Evolutionary conservation across 371 early-diverging fungal genomes (phyloP).

Genomic region (Mucor circinelloides): DNA sequence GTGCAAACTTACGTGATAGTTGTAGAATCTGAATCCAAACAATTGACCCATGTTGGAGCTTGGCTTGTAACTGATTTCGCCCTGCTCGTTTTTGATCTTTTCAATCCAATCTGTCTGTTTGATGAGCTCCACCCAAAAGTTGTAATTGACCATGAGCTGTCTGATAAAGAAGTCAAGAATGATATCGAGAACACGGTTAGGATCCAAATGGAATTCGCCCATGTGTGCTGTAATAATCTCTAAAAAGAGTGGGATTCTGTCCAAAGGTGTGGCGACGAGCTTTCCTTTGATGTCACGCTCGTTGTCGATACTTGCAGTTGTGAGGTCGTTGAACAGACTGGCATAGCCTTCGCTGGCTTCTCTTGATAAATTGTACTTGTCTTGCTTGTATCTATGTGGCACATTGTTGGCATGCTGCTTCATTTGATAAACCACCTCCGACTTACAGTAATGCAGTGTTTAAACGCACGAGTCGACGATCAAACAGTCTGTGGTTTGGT

Average conservation of each 20-base stretch:
- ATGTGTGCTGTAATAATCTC: slow-evolving; percentile 55
- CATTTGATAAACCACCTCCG: background rate
- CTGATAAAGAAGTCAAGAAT: slow-evolving; percentile 80
- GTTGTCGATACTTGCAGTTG: slow-evolving; percentile 40
- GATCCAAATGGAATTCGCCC: slow-evolving; percentile 87
- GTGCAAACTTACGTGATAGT: slow-evolving; percentile 50
- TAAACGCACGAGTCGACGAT: slow-evolving; percentile 61
- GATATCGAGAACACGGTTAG: slow-evolving; percentile 86
- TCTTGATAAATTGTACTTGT: slow-evolving; percentile 87
- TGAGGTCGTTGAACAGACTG: slow-evolving; percentile 73
- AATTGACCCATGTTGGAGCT: slow-evolving; percentile 67
- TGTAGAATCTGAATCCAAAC: slow-evolving; percentile 85
- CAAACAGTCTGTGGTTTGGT: slow-evolving; percentile 46
- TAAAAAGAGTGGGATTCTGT: slow-evolving; percentile 42
- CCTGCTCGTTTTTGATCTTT: slow-evolving; percentile 10
- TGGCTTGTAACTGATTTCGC: slow-evolving; percentile 16
- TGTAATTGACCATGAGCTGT: slow-evolving; percentile 71
- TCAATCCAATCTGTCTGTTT: slow-evolving; percentile 72
- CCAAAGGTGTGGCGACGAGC: slow-evolving; percentile 31
- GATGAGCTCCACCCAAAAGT: slow-evolving; percentile 79
- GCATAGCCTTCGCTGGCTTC: slow-evolving; percentile 91
- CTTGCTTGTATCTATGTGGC: slow-evolving; percentile 78
- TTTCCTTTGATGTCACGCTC: slow-evolving; percentile 32
- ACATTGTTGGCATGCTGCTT: background rate
- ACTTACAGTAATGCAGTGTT: slow-evolving; percentile 70